A percentile compares a stretch with the other conserved stretches of the same genome.
These are phyloP conservation scores for Mycena haematopus DNA, from an alignment of 768 basidiomycete genomes.

Conservation along the genomic window DNA sequence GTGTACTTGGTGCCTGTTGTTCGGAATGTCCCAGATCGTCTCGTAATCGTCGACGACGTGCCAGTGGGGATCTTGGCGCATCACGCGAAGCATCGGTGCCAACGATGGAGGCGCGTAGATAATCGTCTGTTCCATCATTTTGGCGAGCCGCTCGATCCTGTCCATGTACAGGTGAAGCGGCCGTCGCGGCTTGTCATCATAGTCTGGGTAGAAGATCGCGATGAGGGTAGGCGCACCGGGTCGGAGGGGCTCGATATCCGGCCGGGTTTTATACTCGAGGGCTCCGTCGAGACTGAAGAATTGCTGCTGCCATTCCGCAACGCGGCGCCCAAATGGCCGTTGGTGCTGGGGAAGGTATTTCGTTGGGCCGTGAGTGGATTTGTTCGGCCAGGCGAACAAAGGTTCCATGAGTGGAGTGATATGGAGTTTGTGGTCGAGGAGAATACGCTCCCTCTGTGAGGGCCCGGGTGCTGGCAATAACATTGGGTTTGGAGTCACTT, in stretches of 20 bases:
- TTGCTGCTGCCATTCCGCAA: slow-evolving; percentile 18
- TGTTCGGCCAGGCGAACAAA: slow-evolving; percentile 15
- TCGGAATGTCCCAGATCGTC: slow-evolving; percentile 24
- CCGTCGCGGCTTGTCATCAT: slow-evolving; percentile 11
- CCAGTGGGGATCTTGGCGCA: slow-evolving; percentile 21
- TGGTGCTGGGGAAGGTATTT: slow-evolving; percentile 17
- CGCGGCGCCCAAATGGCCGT: slow-evolving; percentile 10
- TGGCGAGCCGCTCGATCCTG: slow-evolving; percentile 16
- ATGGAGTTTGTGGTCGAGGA: slow-evolving; percentile 21
- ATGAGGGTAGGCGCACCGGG: slow-evolving; percentile 17
- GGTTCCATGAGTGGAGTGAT: slow-evolving; percentile 11
- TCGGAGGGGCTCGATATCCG: slow-evolving; percentile 15
- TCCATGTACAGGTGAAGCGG: slow-evolving; percentile 18
- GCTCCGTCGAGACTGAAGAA: slow-evolving; percentile 7
- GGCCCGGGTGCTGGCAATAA: not conserved
- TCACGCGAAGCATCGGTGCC: slow-evolving; percentile 13
- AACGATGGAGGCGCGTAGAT: slow-evolving; percentile 18
- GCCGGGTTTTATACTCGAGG: slow-evolving; percentile 13
- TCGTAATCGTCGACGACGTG: slow-evolving; percentile 20
- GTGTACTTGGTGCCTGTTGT: slow-evolving; percentile 13
- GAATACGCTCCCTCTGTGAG: slow-evolving; percentile 9
- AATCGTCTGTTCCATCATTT: slow-evolving; percentile 16
- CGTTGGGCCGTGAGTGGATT: not conserved
- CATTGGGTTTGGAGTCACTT: not conserved
- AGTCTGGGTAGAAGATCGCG: slow-evolving; percentile 21